A percentile compares a stretch with the other conserved stretches of the same genome.
These are phyloP conservation scores for Viridothelium virens DNA, from an alignment of 495 filamentous ascomycete genomes.

Conservation along the genomic window DNA sequence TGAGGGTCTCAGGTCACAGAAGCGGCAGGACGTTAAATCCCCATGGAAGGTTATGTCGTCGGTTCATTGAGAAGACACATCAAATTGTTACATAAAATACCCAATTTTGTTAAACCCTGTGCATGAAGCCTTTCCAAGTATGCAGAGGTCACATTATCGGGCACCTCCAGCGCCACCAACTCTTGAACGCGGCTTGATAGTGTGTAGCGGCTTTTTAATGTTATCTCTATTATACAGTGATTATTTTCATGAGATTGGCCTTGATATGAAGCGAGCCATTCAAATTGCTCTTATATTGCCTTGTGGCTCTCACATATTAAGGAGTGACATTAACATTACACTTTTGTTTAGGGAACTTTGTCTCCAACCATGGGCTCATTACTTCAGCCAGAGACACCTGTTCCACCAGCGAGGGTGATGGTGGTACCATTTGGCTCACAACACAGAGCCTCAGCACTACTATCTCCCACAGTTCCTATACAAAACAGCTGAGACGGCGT, in stretches of 20 bases:
- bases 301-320: not conserved
- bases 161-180: too few relatives aligned
- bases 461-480: not conserved
- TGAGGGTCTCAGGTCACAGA: too few relatives aligned
- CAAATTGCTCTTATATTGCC: not conserved
- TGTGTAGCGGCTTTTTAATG: too few relatives aligned
- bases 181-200: too few relatives aligned
- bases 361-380: not conserved
- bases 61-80: too few relatives aligned
- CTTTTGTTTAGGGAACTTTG: not conserved
- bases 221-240: not conserved
- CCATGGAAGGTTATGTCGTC: too few relatives aligned
- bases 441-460: not conserved
- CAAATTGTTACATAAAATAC: too few relatives aligned
- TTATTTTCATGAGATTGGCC: not conserved
- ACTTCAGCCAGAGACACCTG: constrained; percentile 3
- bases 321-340: constrained; percentile 8
- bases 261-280: not conserved
- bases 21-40: too few relatives aligned
- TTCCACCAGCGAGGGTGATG: not conserved
- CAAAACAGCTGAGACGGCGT: not conserved
- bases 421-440: not conserved
- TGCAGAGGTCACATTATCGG: too few relatives aligned
- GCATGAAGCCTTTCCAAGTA: too few relatives aligned
- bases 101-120: too few relatives aligned